Base-by-base conservation (phyloP, 2,329 filamentous ascomycete genomes). In the Allantophomopsis cytisporea region DNA sequence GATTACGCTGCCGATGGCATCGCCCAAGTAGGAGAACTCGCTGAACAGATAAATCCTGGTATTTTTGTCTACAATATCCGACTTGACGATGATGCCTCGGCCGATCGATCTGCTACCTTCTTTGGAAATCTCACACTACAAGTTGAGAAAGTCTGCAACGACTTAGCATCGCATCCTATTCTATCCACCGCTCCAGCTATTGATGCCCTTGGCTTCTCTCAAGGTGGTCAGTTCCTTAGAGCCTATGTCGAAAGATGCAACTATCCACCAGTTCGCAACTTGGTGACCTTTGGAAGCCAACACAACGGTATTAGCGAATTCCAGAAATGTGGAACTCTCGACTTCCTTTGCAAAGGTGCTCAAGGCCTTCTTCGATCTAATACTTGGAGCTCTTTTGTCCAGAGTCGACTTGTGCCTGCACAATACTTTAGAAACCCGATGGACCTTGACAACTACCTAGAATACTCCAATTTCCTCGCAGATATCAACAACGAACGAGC, bases 151-250 rank as follows among this genome's bases (percentile, higher is more conserved):
- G 85, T 94, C 38, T 96, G 91, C 71, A 66, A 64, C n/a, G n/a
- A n/a, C n/a, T n/a, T n/a, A 33, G 71, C 81, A 42, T 56, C 69
- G 0, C 75, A 95, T 55, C 80, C 81, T 1, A 83, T 94, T 57
- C 73, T 95, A 13, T 80, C 80, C 41, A 83, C 80, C 5, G 83
- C 84, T 0, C 83, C 83, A 0, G 85, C 81, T 46, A 70, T 95
- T 55, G 91, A 96, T 60, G 89, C 88, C 23, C 64, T 98, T 30
- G 91, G 91, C 20, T 95, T 98, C 66, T 91, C 83, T 12, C 91
- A 98, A 60, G 91, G 91, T 46, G 91, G n/a, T 1, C 85, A 95
- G 58, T 96, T 98, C 64, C 72, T 98, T n/a, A 79, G 91, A 43
- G 91, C 73, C 17, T 88, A 94, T 57, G 68, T 94, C 47, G 79